phyloP scores from a whole-genome alignment of 225 moss, liverwort and hornwort genomes.

The Marchantia polymorpha region DNA sequence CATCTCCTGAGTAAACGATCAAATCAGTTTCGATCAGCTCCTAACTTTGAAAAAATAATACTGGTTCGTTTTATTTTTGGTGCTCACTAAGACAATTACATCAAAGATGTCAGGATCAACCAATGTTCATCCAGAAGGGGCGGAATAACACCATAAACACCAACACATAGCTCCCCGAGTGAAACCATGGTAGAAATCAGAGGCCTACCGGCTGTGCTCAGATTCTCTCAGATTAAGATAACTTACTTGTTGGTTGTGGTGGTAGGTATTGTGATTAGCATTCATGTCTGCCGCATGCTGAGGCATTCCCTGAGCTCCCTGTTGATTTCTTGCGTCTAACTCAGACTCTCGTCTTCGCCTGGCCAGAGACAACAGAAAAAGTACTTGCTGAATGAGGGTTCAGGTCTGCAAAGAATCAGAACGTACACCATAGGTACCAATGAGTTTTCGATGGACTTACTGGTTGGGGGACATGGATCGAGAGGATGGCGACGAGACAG shows the following conservation, averaged over 20 bases:
- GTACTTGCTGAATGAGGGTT: neutral
- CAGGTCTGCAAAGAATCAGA: neutral
- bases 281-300: constrained; percentile 53
- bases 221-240: neutral
- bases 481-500: constrained; percentile 45
- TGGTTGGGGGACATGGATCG: constrained; percentile 48
- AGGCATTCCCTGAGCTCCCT: constrained; percentile 47
- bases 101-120: no score
- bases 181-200: no score
- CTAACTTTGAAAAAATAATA: neutral
- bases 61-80: neutral
- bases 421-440: neutral
- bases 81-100: no score
- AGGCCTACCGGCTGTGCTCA: neutral
- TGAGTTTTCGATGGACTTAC: constrained; percentile 28
- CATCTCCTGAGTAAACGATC: constrained; percentile 51
- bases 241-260: constrained; percentile 35
- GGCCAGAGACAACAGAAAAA: constrained; percentile 1
- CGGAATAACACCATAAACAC: no score
- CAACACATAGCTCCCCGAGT: no score
- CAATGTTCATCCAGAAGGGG: no score
- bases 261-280: constrained; percentile 50
- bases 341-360: constrained; percentile 50
- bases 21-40: neutral
- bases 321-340: constrained; percentile 33